A percentile compares a stretch with the other conserved stretches of the same genome.
These are phyloP conservation scores for Hypoxylon cercidicola DNA, from an alignment of 495 filamentous ascomycete species.

Conservation along the genomic window DNA sequence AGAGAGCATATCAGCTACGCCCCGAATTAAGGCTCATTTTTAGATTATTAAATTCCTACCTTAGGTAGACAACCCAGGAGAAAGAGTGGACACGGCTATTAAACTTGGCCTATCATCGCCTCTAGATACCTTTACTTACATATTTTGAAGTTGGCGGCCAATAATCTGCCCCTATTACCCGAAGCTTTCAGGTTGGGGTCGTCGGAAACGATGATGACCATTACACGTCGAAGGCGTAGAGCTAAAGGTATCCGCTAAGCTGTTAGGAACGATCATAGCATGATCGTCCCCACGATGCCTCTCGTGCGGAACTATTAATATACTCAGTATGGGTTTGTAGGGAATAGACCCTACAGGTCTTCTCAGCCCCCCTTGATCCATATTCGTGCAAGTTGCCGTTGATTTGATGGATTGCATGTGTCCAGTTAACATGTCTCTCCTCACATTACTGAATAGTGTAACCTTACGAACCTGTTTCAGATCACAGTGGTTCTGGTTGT, in stretches of 20 bases:
- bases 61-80: conserved; percentile 4
- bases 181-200: conserved; percentile 31
- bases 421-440: conserved; percentile 25
- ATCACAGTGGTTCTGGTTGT: background rate
- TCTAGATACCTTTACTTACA: conserved; percentile 8
- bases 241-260: conserved; percentile 10
- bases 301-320: conserved; percentile 36
- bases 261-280: conserved; percentile 18
- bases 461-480: conserved; percentile 36
- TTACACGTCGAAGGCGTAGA: conserved; percentile 15
- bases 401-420: conserved; percentile 38
- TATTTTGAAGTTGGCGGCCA: conserved; percentile 17
- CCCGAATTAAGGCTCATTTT: conserved; percentile 3
- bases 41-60: conserved; percentile 1
- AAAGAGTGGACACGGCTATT: conserved; percentile 4
- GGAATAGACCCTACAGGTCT: conserved; percentile 9
- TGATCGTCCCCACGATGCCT: conserved; percentile 24
- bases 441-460: conserved; percentile 25
- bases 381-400: conserved; percentile 38
- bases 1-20: background rate
- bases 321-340: conserved; percentile 18
- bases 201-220: conserved; percentile 28
- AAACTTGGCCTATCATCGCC: conserved; percentile 15
- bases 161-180: conserved; percentile 38
- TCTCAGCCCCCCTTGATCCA: conserved; percentile 16